Base-by-base conservation (phyloP, 1,284 basidiomycete species). In the Tremellales sp. region DNA sequence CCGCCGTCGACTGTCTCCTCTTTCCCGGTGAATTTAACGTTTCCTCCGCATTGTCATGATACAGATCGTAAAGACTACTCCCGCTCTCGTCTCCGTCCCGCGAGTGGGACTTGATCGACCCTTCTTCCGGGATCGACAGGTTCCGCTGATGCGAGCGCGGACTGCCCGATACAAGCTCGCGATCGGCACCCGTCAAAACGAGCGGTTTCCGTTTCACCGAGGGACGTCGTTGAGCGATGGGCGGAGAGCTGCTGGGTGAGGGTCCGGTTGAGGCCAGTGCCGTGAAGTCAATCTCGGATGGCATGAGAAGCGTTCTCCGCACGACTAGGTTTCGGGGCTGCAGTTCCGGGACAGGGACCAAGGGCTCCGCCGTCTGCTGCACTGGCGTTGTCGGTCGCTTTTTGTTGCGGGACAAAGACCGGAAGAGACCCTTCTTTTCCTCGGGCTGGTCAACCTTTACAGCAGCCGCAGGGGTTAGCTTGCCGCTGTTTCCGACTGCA, bases 121-220 rank as follows among this genome's bases (percentile, higher is more conserved):
- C n/a, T n/a, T n/a, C n/a, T n/a, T n/a, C n/a, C n/a, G n/a, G n/a
- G n/a, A n/a, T n/a, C n/a, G n/a, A n/a, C n/a, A n/a, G n/a, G n/a
- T n/a, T 54, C 14, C 57, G 51, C 14, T 32, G 39, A 41, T 55
- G 44, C 18, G 45, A 26, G 9, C 56, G 47, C 10, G 62, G 61
- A 18, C 55, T 55, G 25, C 40, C 47, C 5, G 51, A 51, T 6
- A 67, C 59, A 4, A 66, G 49, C 39, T 59, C 57, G 5, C 57
- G 54, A 41, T 70, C 68, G 36, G 61, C 56, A n/a, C 50, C 40
- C n/a, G 59, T 58, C 16, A 66, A 46, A 40, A 63, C 61, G 27
- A 71, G 37, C 1, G 68, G 68, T 54, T 71, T 71, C 13, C 68
- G 53, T 38, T 63, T 59, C 48, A 68, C 57, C 4, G 61, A 63